phyloP scores from a whole-genome alignment of 768 basidiomycete genomes.

The Boletus pseudo-olivaceus region DNA sequence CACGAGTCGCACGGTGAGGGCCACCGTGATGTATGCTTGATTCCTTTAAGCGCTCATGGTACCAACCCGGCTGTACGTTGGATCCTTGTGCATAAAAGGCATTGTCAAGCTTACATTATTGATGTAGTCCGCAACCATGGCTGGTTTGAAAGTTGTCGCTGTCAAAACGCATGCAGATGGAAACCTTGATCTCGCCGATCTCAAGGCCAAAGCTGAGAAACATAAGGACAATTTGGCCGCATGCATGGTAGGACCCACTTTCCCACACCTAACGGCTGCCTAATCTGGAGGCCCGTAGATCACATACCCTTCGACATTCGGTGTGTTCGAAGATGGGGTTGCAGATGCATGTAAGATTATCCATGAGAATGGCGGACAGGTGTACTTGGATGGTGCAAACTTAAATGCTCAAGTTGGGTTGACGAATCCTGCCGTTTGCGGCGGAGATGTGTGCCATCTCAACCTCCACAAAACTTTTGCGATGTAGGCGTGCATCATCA shows the following conservation, averaged over 20 bases:
- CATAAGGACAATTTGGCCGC: conserved; percentile 91
- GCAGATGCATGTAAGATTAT: conserved; percentile 88
- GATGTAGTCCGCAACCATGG: conserved; percentile 90
- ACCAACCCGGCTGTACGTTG: conserved; percentile 90
- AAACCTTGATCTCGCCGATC: conserved; percentile 83
- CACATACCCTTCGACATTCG: conserved; percentile 96
- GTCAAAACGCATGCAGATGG: conserved; percentile 88
- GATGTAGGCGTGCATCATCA: conserved; percentile 52
- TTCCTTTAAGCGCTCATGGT: conserved; percentile 95
- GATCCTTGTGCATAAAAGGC: not conserved
- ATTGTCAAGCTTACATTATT: conserved; percentile 13
- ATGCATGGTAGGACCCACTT: conserved; percentile 69
- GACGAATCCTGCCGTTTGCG: conserved; percentile 91
- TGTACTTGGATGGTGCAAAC: conserved; percentile 95
- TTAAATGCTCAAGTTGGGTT: conserved; percentile 91
- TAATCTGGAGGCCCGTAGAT: conserved; percentile 48
- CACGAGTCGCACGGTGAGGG: conserved; percentile 84
- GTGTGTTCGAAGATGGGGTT: conserved; percentile 94
- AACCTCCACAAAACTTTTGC: conserved; percentile 98
- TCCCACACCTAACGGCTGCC: conserved; percentile 4
- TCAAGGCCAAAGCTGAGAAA: conserved; percentile 82
- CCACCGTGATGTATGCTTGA: conserved; percentile 87
- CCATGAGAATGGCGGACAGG: conserved; percentile 93
- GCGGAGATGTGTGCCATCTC: conserved; percentile 96
- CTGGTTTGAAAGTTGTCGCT: conserved; percentile 94